These are phyloP conservation scores for Vanrija humicola DNA, from an alignment of 1,284 basidiomycete species.

Conservation along the genomic window DNA sequence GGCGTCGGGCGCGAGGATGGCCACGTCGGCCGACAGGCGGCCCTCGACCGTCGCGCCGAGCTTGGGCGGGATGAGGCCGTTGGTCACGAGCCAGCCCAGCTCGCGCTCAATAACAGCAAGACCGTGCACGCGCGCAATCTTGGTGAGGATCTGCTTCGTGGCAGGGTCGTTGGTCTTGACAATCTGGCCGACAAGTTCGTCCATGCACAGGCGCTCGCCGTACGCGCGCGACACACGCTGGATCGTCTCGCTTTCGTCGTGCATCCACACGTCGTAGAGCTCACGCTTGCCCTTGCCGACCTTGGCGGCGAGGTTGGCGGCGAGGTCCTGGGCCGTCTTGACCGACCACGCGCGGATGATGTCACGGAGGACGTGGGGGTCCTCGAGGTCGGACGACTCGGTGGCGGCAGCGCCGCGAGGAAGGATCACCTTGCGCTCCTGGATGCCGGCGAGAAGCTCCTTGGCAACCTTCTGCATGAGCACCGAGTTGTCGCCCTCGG, in stretches of 20 bases:
- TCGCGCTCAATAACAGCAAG: conserved; percentile 12
- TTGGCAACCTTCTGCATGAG: conserved; percentile 16
- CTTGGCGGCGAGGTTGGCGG: conserved; percentile 1
- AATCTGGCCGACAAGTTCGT: conserved; percentile 1
- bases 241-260: conserved; percentile 10
- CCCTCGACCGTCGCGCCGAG: conserved; percentile 3
- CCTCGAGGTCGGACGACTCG: neutral
- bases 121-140: conserved; percentile 7
- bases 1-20: conserved; percentile 1
- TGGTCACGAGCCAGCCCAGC: conserved; percentile 7
- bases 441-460: conserved; percentile 11
- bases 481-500: conserved; percentile 16
- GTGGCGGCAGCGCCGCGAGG: neutral
- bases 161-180: neutral
- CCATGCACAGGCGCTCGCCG: conserved; percentile 16
- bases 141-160: conserved; percentile 1
- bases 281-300: conserved; percentile 4
- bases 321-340: conserved; percentile 1
- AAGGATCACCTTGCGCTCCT: conserved; percentile 6
- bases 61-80: neutral
- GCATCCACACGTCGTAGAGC: conserved; percentile 15
- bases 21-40: neutral
- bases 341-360: conserved; percentile 8
- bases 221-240: conserved; percentile 5
- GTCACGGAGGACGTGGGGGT: neutral